Base-by-base conservation (phyloP, 225 moss, liverwort and hornwort genomes). In the Takakia lepidozioides region DNA sequence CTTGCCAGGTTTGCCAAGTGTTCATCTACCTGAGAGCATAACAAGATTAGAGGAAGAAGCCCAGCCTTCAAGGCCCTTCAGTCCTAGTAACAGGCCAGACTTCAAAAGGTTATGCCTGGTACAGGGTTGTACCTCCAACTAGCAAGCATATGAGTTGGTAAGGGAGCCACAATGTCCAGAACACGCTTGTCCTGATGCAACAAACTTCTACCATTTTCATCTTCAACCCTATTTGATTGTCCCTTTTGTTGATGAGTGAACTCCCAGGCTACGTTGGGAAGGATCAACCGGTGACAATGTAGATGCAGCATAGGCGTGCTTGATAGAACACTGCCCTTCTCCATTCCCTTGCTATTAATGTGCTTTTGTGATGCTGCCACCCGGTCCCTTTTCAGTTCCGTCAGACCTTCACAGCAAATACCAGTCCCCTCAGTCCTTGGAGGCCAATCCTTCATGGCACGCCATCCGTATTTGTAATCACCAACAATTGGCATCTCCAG, bases 401-500 rank as follows among this genome's bases (percentile, higher is more conserved):
- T n/a, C n/a, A n/a, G n/a, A n/a, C n/a, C n/a, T n/a, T n/a, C n/a
- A n/a, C n/a, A n/a, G n/a, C n/a, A n/a, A n/a, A n/a, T n/a, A n/a
- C n/a, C n/a, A n/a, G n/a, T n/a, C n/a, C n/a, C n/a, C 19, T 34
- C 25, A 27, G 16, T 44, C n/a, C 48, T 55, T 28, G 70, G 71
- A 35, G 82, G 75, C 91, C 87, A 91, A 17, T 48, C 67, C 45
- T 70, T 78, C 17, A 83, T 65, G 2, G 78, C 60, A 35, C 71
- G 71, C 91, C 85, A 87, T 22, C 98, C 91, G 34, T 91, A 91
- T 61, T 76, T 91, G 21, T 71, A 73, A 56, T 91, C 98, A 29
- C 98, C 98, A 41, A 91, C 73, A 26, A 99, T 73, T 17, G 98
- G 91, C 56, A 75, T 81, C 27, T 85, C 87, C 30, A 99, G 27